Percentiles rank a stretch among this genome's conserved stretches.
These are phyloP conservation scores for Fusarium paranaense DNA, from an alignment of 2,329 filamentous ascomycete genomes.

Conservation along the genomic window DNA sequence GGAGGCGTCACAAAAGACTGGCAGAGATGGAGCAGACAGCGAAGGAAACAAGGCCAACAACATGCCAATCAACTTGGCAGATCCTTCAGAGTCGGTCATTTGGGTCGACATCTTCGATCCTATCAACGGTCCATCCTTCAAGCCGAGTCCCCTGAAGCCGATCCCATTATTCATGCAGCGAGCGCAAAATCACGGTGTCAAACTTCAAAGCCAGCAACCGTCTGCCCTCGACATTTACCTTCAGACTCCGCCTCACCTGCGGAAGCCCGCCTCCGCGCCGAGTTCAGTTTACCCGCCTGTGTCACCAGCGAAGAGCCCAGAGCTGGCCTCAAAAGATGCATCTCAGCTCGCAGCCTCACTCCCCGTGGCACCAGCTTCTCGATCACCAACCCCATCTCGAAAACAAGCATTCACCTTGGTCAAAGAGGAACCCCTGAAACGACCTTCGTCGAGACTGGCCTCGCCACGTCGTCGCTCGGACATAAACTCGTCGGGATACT, in stretches of 20 bases:
- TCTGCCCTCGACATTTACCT: conserved; percentile 26
- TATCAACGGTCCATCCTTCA: conserved; percentile 58
- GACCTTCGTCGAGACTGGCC: conserved; percentile 52
- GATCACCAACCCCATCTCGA: conserved; percentile 5
- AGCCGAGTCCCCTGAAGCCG: conserved; percentile 62
- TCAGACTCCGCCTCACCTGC: conserved; percentile 11
- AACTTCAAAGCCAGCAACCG: conserved; percentile 13
- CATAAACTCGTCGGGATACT: conserved; percentile 43
- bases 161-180: conserved; percentile 61
- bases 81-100: conserved; percentile 51
- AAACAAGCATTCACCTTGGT: conserved; percentile 41
- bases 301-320: not conserved
- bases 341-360: conserved; percentile 3
- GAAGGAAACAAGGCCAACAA: conserved; percentile 14
- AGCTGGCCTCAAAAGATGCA: not conserved
- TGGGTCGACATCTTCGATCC: conserved; percentile 65
- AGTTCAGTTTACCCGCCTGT: conserved; percentile 6
- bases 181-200: conserved; percentile 30
- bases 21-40: conserved; percentile 9
- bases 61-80: conserved; percentile 26
- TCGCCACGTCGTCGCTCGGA: conserved; percentile 32
- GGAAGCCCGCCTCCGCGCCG: conserved; percentile 14
- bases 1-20: conserved; percentile 1
- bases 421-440: conserved; percentile 53
- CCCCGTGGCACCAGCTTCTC: not conserved